Evolutionary conservation across 75 land plant species (phyloP).

Genomic region (Picea sitchensis): DNA sequence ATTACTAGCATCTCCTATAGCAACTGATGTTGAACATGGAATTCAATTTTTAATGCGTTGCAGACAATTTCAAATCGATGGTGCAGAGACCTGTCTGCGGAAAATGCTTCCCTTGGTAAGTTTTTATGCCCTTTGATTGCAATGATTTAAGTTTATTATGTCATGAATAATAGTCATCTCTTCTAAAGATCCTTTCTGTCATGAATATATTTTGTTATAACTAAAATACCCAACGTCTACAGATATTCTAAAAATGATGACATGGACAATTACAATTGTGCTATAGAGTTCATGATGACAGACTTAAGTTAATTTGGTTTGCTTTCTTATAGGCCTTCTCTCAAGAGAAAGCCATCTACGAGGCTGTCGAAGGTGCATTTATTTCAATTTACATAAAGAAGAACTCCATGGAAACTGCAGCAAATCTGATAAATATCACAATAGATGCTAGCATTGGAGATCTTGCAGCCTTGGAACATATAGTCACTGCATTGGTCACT

Average conservation of each 20-base stretch:
- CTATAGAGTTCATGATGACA: neutral
- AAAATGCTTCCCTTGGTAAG: slow-evolving; percentile 95
- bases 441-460: slow-evolving; percentile 89
- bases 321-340: slow-evolving; percentile 69
- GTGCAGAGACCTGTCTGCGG: slow-evolving; percentile 78
- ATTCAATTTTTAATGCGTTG: slow-evolving; percentile 86
- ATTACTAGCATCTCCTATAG: slow-evolving; percentile 84
- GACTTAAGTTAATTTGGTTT: neutral
- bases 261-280: too few relatives aligned
- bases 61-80: slow-evolving; percentile 92
- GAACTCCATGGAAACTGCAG: slow-evolving; percentile 74
- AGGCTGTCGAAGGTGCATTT: slow-evolving; percentile 96
- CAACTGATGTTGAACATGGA: slow-evolving; percentile 82
- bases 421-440: slow-evolving; percentile 71
- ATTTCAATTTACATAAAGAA: slow-evolving; percentile 77
- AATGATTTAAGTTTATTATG: neutral
- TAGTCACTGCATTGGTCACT: slow-evolving; percentile 59
- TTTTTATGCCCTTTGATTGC: neutral
- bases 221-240: too few relatives aligned
- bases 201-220: too few relatives aligned
- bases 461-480: slow-evolving; percentile 79
- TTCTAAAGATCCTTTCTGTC: neutral
- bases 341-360: slow-evolving; percentile 87
- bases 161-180: neutral
- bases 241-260: too few relatives aligned